Evolutionary conservation across 148 eudicot species (phyloP).

Genomic region (Cornus florida): DNA sequence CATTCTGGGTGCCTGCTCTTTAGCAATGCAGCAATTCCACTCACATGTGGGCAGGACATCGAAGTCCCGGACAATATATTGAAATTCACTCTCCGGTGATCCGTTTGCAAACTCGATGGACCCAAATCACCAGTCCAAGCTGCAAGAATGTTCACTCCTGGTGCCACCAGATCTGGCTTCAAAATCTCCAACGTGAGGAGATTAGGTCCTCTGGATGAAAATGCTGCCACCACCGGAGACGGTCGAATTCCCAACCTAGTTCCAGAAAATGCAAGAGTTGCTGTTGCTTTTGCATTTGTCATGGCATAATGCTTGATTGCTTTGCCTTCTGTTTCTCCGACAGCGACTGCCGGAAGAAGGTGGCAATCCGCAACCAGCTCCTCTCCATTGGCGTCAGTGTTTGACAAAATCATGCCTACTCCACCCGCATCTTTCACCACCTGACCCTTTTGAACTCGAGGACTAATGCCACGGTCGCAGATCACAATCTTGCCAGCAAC

Average conservation of each 20-base stretch:
- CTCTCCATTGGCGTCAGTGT: slow-evolving; percentile 79
- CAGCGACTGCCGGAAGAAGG: slow-evolving; percentile 80
- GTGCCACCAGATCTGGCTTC: slow-evolving; percentile 88
- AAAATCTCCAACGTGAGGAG: slow-evolving; percentile 63
- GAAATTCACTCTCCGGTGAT: slow-evolving; percentile 60
- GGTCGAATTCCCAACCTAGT: slow-evolving; percentile 61
- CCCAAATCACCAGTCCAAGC: slow-evolving; percentile 73
- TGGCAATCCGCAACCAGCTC: slow-evolving; percentile 91
- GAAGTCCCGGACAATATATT: slow-evolving; percentile 90
- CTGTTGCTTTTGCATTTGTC: slow-evolving; percentile 43
- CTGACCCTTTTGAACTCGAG: slow-evolving; percentile 90
- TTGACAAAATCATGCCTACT: slow-evolving; percentile 78
- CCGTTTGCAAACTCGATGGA: slow-evolving; percentile 63
- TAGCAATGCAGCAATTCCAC: slow-evolving; percentile 87
- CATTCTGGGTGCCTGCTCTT: slow-evolving; percentile 80
- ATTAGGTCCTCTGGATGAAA: slow-evolving; percentile 95
- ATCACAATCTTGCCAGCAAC: slow-evolving; percentile 81
- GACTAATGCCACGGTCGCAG: slow-evolving; percentile 87
- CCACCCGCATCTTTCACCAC: slow-evolving; percentile 95
- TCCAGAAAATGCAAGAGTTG: slow-evolving; percentile 62
- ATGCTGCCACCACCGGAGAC: slow-evolving; percentile 84
- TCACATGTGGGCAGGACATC: slow-evolving; percentile 96
- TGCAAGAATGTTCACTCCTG: slow-evolving; percentile 92
- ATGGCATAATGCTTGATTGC: slow-evolving; percentile 58
- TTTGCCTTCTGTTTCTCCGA: slow-evolving; percentile 64